A percentile compares a stretch with the other conserved stretches of the same genome.
Conservation (phyloP, 1,139 yeast genomes). For the Kodamaea fungicola region DNA sequence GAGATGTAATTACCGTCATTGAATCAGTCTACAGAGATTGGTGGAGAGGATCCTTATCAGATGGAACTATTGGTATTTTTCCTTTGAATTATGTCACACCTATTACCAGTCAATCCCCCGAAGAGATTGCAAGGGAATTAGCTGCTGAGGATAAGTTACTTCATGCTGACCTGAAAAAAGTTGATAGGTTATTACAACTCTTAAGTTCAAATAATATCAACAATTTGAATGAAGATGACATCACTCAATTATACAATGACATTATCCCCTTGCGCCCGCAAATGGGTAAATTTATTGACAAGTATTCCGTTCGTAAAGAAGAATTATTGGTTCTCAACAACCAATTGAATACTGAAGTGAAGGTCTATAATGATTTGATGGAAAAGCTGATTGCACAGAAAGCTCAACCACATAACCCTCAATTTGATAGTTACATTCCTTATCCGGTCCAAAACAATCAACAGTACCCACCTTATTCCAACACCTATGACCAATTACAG, state of each 20-base stretch:
- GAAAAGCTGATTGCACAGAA: constrained; percentile 43
- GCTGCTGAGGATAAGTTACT: constrained; percentile 29
- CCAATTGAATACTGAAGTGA: constrained; percentile 65
- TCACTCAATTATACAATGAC: constrained; percentile 60
- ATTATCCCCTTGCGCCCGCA: constrained; percentile 72
- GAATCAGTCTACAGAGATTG: constrained; percentile 91
- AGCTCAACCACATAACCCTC: constrained; percentile 10
- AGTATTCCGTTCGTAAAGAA: constrained; percentile 69
- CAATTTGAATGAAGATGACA: constrained; percentile 33
- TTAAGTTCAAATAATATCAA: constrained; percentile 37
- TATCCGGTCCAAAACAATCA: constrained; percentile 14
- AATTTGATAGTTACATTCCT: constrained; percentile 12
- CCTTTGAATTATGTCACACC: constrained; percentile 91
- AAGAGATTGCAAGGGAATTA: constrained; percentile 32
- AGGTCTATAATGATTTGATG: constrained; percentile 65
- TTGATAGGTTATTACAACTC: constrained; percentile 35
- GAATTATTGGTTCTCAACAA: constrained; percentile 70
- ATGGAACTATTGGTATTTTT: constrained; percentile 84
- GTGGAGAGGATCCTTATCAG: constrained; percentile 84
- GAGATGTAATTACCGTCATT: constrained; percentile 77
- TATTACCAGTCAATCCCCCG: constrained; percentile 60
- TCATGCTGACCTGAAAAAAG: constrained; percentile 25
- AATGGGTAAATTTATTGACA: constrained; percentile 69
- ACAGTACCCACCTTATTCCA: constrained; percentile 2
- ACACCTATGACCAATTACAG: constrained; percentile 12